A percentile compares a stretch with the other conserved stretches of the same genome.
phyloP scores from a whole-genome alignment of 306 rosid genomes.

The Luffa acutangula region DNA sequence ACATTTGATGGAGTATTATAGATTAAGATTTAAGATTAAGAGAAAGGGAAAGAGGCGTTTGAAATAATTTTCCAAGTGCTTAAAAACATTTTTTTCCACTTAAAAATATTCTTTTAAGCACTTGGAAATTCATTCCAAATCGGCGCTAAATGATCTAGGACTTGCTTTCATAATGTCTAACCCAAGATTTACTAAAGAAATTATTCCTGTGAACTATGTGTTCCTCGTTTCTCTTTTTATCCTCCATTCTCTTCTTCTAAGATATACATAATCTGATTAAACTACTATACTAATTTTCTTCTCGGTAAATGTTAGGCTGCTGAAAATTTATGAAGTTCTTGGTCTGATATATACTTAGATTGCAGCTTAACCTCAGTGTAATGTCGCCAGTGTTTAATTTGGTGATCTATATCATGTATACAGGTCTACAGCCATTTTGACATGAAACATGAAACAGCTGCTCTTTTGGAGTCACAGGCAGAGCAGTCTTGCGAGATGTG shows the following conservation, averaged over 20 bases:
- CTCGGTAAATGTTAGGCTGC: not conserved
- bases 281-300: not conserved
- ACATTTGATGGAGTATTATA: not conserved
- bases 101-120: too few relatives aligned
- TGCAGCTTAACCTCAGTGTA: not conserved
- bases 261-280: not conserved
- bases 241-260: not conserved
- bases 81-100: too few relatives aligned
- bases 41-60: too few relatives aligned
- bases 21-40: not conserved
- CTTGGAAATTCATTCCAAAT: too few relatives aligned
- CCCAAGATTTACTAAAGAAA: not conserved
- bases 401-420: constrained; percentile 4
- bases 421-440: constrained; percentile 95
- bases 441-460: constrained; percentile 93
- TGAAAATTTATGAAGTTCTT: not conserved
- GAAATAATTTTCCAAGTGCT: too few relatives aligned
- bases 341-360: constrained; percentile 9
- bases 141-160: not conserved
- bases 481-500: constrained; percentile 68
- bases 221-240: not conserved
- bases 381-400: constrained; percentile 7
- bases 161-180: not conserved
- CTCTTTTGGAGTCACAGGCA: constrained; percentile 85
- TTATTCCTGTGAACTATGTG: not conserved